Evolutionary conservation across 805 yeast species (phyloP).

Genomic region (Ogataea ramenticola): DNA sequence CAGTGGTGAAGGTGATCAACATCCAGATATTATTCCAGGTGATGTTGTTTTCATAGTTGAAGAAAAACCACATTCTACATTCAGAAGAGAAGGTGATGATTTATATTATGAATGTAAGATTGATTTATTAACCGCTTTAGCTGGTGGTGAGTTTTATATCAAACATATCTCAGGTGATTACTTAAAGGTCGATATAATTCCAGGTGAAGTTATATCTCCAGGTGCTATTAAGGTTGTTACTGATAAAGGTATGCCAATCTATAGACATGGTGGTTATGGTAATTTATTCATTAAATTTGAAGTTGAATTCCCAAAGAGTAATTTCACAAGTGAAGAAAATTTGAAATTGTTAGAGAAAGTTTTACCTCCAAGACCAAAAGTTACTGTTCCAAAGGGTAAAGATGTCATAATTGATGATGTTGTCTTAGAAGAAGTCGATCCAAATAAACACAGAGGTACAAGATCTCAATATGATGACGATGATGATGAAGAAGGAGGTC

Average conservation of each 20-base stretch:
- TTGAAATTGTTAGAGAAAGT: slow-evolving; percentile 65
- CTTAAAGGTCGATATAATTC: slow-evolving; percentile 71
- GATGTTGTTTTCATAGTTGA: slow-evolving; percentile 90
- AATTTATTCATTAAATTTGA: slow-evolving; percentile 79
- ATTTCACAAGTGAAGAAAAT: slow-evolving; percentile 70
- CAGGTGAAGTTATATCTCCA: slow-evolving; percentile 92
- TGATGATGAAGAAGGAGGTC: slow-evolving; percentile 48
- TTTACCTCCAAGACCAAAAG: slow-evolving; percentile 68
- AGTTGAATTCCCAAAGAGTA: slow-evolving; percentile 76
- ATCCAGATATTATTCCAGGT: slow-evolving; percentile 91
- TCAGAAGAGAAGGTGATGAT: slow-evolving; percentile 86
- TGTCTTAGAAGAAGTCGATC: slow-evolving; percentile 22
- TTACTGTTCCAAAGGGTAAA: slow-evolving; percentile 55
- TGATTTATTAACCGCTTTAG: slow-evolving; percentile 89
- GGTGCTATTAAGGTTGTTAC: slow-evolving; percentile 74
- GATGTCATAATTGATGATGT: slow-evolving; percentile 72
- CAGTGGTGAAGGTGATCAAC: slow-evolving; percentile 96
- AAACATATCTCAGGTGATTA: slow-evolving; percentile 90
- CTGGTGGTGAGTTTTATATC: slow-evolving; percentile 88
- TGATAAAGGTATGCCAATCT: slow-evolving; percentile 97
- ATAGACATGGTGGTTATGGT: slow-evolving; percentile 83
- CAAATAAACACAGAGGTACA: slow-evolving; percentile 22
- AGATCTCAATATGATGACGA: slow-evolving; percentile 41
- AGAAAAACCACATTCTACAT: slow-evolving; percentile 78
- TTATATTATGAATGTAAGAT: slow-evolving; percentile 78